Evolutionary conservation across 208 protist species (phyloP).

Genomic region (Blastocrithidia nonstop): DNA sequence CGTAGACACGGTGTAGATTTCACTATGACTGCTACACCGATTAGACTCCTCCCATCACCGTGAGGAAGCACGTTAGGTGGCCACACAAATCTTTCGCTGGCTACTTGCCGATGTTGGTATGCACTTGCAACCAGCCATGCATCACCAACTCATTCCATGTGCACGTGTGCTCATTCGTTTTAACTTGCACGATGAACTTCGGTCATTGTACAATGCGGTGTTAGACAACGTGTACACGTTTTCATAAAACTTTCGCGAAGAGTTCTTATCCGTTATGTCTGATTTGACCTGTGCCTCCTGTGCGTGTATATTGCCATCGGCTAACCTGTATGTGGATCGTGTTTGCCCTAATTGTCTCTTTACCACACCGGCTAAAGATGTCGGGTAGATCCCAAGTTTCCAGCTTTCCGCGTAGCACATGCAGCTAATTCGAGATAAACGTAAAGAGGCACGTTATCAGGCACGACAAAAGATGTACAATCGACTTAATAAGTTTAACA

Average conservation of each 20-base stretch:
- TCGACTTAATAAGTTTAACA: conserved; percentile 15
- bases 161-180: conserved; percentile 58
- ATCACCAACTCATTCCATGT: conserved; percentile 54
- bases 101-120: conserved; percentile 65
- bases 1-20: conserved; percentile 68
- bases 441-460: conserved; percentile 15
- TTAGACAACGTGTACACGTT: conserved; percentile 63
- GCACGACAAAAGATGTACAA: conserved; percentile 18
- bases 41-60: conserved; percentile 61
- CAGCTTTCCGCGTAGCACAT: conserved; percentile 53
- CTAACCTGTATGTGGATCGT: conserved; percentile 46
- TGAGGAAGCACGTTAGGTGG: conserved; percentile 43
- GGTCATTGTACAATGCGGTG: conserved; percentile 60
- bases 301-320: conserved; percentile 30
- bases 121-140: conserved; percentile 51
- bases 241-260: conserved; percentile 28
- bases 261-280: conserved; percentile 51
- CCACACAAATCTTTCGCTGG: conserved; percentile 63
- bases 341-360: conserved; percentile 49
- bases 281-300: conserved; percentile 68
- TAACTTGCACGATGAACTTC: conserved; percentile 45
- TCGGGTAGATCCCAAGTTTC: conserved; percentile 36
- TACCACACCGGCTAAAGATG: conserved; percentile 37
- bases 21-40: conserved; percentile 63
- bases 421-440: conserved; percentile 22